Base-by-base conservation (phyloP, 1,284 basidiomycete species). In the Pseudozyma sp. region DNA sequence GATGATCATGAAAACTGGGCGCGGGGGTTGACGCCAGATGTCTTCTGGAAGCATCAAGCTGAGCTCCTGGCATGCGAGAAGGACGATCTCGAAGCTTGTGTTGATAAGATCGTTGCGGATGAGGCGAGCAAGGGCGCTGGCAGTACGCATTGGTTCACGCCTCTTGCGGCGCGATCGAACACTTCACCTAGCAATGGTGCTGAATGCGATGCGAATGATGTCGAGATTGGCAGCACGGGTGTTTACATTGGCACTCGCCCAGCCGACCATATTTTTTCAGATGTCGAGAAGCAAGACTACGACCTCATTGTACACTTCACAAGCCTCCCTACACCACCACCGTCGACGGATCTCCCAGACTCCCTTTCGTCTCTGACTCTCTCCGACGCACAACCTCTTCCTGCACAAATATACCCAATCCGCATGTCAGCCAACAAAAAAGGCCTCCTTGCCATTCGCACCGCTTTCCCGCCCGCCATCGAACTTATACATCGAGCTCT, bases 1-100 rank as follows among this genome's bases (percentile, higher is more conserved):
- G 93, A 95, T 79, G 93, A 95, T 78, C 93, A 95, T 78, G 93
- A 95, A 82, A 86, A 91, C 9, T 95, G 93, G 93, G 89, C 91
- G 1, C 76, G 91, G 88, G 92, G 92, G 1, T 86, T 95, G 58
- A 92, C 90, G 0, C 92, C 94, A 0, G 78, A 86, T 10, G 65
- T 91, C 12, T 95, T 92, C 80, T 95, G 94, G 94, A 75, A 78
- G 38, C 85, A 92, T 77, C 86, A 86, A 21, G 77, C 86, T 0
- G 69, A 76, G 13, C 86, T 95, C n/a, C 84, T 93, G 13, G 49
- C 78, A 0, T 76, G 84, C 85, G 8, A 80, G 5, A 86, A 88
- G 9, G 79, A 79, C 5, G 60, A 90, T 1, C 87, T 93, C 12
- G 79, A 81, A 1, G 76, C 78, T 0, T 75, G 93, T 8, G 69